Conservation (phyloP, 495 filamentous ascomycete species). For the Aspergillus sparsus region DNA sequence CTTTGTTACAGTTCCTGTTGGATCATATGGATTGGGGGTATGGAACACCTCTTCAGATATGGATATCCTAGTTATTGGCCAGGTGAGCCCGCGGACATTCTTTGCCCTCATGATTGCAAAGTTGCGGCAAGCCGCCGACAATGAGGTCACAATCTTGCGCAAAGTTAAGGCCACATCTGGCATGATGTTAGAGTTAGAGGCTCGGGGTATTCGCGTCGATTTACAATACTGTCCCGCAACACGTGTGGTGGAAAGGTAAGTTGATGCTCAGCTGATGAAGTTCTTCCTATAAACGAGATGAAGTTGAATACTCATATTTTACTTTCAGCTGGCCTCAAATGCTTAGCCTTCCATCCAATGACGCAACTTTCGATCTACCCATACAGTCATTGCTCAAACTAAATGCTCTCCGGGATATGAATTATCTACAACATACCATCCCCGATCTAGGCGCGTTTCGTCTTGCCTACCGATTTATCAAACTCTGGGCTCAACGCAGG, state of each 20-base stretch:
- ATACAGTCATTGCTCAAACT: slow-evolving; percentile 9
- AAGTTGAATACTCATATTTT: neutral
- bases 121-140: neutral
- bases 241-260: neutral
- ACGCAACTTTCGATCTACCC: slow-evolving; percentile 5
- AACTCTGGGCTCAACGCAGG: slow-evolving; percentile 1
- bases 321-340: neutral
- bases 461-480: slow-evolving; percentile 9
- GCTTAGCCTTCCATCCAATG: neutral
- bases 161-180: slow-evolving; percentile 9
- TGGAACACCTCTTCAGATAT: slow-evolving; percentile 4
- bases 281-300: neutral
- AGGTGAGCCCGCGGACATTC: slow-evolving; percentile 8
- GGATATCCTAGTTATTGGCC: slow-evolving; percentile 6
- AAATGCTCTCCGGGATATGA: slow-evolving; percentile 10
- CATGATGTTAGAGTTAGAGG: slow-evolving; percentile 3
- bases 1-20: slow-evolving; percentile 2
- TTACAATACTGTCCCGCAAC: slow-evolving; percentile 7
- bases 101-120: slow-evolving; percentile 4
- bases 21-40: neutral
- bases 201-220: slow-evolving; percentile 1
- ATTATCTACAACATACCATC: slow-evolving; percentile 6
- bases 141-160: neutral
- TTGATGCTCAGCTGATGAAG: neutral
- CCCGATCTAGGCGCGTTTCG: slow-evolving; percentile 1